Percentiles rank a stretch among this genome's conserved stretches.
phyloP scores from a whole-genome alignment of 192 early-diverging fungal species.

The Coemansia sp. region DNA sequence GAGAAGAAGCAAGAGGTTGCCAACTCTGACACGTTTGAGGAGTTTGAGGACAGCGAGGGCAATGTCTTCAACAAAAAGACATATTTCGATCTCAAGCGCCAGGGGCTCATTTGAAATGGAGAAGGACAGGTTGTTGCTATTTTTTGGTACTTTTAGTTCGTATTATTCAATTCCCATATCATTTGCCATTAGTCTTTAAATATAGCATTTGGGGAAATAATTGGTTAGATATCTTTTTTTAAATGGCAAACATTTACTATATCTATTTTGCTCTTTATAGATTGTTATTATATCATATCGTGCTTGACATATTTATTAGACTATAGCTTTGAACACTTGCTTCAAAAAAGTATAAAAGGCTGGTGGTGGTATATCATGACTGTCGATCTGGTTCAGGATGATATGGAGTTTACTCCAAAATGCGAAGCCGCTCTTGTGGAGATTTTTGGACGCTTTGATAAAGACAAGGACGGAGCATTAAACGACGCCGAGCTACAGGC shows the following conservation, averaged over 20 bases:
- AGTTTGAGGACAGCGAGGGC: slow-evolving; percentile 82
- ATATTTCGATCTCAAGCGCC: slow-evolving; percentile 80
- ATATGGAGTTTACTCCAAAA: slow-evolving; percentile 55
- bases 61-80: slow-evolving; percentile 89
- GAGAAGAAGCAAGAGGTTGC: slow-evolving; percentile 63
- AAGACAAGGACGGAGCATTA: slow-evolving; percentile 60
- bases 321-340: no score
- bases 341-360: not conserved
- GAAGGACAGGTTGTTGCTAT: no score
- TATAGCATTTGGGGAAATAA: not conserved
- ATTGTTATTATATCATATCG: not conserved
- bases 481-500: slow-evolving; percentile 56
- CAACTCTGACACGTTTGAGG: slow-evolving; percentile 85
- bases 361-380: slow-evolving; percentile 14
- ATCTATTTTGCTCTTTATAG: not conserved
- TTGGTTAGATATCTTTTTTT: slow-evolving; percentile 6
- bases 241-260: not conserved
- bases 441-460: slow-evolving; percentile 66
- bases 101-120: slow-evolving; percentile 66
- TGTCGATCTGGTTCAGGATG: slow-evolving; percentile 45
- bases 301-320: not conserved
- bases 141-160: not conserved
- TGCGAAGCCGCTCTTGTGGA: slow-evolving; percentile 58
- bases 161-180: not conserved
- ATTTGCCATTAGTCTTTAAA: no score